These are phyloP conservation scores for Brassica carinata DNA, from an alignment of 345 rosid species.

Conservation along the genomic window DNA sequence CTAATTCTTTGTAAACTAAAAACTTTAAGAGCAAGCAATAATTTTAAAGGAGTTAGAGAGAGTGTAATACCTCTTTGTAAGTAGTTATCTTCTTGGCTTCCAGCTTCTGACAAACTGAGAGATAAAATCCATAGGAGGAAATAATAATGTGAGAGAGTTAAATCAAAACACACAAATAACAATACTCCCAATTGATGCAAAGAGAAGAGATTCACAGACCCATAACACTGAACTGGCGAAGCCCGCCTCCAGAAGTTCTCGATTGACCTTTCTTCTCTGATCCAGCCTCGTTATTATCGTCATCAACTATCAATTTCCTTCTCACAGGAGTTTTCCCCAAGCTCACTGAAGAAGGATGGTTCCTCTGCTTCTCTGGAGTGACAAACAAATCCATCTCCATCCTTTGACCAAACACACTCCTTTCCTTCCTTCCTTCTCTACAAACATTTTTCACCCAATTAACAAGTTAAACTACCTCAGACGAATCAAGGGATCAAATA, in stretches of 20 bases:
- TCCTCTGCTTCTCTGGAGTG: slow-evolving; percentile 37
- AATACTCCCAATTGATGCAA: too few relatives aligned
- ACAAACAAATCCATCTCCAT: slow-evolving; percentile 39
- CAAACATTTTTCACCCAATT: too few relatives aligned
- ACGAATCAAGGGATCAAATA: too few relatives aligned
- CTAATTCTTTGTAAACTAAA: background rate
- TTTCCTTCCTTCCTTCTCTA: too few relatives aligned
- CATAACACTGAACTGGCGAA: slow-evolving; percentile 50
- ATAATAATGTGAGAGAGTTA: background rate
- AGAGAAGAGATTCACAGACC: slow-evolving; percentile 33
- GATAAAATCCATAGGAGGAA: background rate
- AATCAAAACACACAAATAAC: background rate
- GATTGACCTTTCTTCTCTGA: slow-evolving; percentile 44
- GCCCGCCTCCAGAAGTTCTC: slow-evolving; percentile 47
- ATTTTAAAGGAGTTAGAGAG: background rate
- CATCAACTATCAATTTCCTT: slow-evolving; percentile 37
- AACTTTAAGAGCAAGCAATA: background rate
- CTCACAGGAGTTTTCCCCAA: slow-evolving; percentile 34
- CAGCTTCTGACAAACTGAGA: slow-evolving; percentile 51
- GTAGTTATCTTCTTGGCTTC: slow-evolving; percentile 53
- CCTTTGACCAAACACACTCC: too few relatives aligned
- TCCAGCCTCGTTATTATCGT: slow-evolving; percentile 17
- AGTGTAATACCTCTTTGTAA: slow-evolving; percentile 45
- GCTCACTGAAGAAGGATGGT: slow-evolving; percentile 16
- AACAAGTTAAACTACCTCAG: too few relatives aligned